Evolutionary conservation across 805 yeast species (phyloP), one percentile per base, ranked within the genome.

Genomic region (Lipomyces lipofer): DNA sequence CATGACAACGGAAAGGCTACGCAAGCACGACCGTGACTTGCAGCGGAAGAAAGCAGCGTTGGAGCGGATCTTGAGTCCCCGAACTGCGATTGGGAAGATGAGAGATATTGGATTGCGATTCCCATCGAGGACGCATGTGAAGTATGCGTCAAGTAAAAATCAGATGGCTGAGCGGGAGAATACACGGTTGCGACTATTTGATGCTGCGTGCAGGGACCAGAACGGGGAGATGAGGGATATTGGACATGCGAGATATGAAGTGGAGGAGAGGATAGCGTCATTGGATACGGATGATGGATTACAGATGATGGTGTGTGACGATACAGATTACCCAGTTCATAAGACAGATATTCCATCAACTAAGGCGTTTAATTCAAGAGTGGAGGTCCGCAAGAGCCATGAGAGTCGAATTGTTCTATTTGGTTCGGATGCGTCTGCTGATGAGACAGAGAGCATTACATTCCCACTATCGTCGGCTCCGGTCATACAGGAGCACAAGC

Each of bases 191-290:
- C 25, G 51, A 27, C 30, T 47, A 4, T 36, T 42, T 30, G 44
- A 43, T 28, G 56, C 47, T n/a, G 46, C 45, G 13, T 47, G 56
- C 24, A 32, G 56, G 13, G 48, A 44, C 4, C 25, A 22, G 6
- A 39, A 48, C 7, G 53, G 49, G 15, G 43, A 35, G 19, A 13
- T 49, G 10, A 35, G 35, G 24, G 29, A 5, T 4, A n/a, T 27
- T 42, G 29, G 30, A 32, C 30, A 36, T 39, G 30, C 15, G 40
- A 25, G 12, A 29, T 40, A 22, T 15, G 10, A 9, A 17, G 24
- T 9, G 19, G 8, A 46, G 15, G 33, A 25, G 39, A 42, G 25
- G 36, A 12, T 27, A 3, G 13, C 21, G 22, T 38, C 35, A 8
- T 10, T 5, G n/a, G n/a, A n/a, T 28, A 17, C 25, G n/a, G 27